phyloP scores from a whole-genome alignment of 805 yeast genomes.

The Saccharomycopsis sp. region DNA sequence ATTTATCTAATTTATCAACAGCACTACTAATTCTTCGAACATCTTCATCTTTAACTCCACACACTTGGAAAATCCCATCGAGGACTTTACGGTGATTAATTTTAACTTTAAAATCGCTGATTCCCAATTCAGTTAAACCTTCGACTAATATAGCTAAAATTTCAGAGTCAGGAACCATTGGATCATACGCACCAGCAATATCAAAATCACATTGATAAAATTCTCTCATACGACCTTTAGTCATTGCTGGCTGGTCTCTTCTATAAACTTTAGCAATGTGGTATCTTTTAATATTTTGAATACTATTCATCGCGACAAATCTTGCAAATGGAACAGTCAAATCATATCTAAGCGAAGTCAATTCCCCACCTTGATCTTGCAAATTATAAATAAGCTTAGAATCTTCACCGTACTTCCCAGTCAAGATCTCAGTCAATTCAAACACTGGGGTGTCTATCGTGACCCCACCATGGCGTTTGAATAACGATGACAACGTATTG shows the following conservation, averaged over 20 bases:
- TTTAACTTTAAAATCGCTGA: conserved; percentile 83
- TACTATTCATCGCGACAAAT: conserved; percentile 91
- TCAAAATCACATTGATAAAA: conserved; percentile 99
- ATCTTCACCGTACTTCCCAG: conserved; percentile 98
- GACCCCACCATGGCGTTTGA: conserved; percentile 96
- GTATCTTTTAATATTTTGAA: conserved; percentile 83
- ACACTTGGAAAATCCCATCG: conserved; percentile 91
- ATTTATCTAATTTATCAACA: conserved; percentile 92
- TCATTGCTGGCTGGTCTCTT: conserved; percentile 99
- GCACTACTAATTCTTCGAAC: conserved; percentile 91
- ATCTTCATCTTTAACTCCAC: conserved; percentile 92
- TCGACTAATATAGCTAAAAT: conserved; percentile 73
- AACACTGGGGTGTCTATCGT: conserved; percentile 98
- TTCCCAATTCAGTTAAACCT: conserved; percentile 78
- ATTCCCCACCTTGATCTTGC: conserved; percentile 98
- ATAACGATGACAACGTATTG: conserved; percentile 58
- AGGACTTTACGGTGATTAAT: conserved; percentile 91
- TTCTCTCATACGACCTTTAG: conserved; percentile 99
- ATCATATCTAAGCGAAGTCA: conserved; percentile 92
- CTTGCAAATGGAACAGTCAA: conserved; percentile 98
- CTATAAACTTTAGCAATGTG: conserved; percentile 98
- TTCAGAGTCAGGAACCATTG: conserved; percentile 97
- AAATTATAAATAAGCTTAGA: conserved; percentile 92
- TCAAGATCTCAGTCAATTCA: conserved; percentile 87
- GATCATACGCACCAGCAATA: conserved; percentile 86